A percentile compares a stretch with the other conserved stretches of the same genome.
These are phyloP conservation scores for Aegilops longissima DNA, from an alignment of 176 grass and related monocot species.

Conservation along the genomic window DNA sequence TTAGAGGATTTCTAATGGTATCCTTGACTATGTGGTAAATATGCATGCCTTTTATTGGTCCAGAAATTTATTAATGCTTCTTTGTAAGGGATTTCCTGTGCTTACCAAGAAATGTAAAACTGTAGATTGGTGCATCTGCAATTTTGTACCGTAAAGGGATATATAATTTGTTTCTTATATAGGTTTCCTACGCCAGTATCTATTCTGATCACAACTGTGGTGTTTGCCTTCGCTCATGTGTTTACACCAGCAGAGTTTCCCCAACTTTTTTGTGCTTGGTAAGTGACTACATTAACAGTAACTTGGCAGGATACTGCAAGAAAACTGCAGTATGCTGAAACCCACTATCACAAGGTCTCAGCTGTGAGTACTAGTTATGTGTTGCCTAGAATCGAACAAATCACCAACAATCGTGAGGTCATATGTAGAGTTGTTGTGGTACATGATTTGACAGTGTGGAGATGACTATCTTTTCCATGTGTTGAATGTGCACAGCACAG, in stretches of 20 bases:
- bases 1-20: constrained; percentile 81
- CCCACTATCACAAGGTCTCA: too few relatives aligned
- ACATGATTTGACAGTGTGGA: too few relatives aligned
- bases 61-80: neutral
- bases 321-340: neutral
- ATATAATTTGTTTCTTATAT: neutral
- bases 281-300: neutral
- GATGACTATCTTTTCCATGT: too few relatives aligned
- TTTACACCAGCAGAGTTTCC: constrained; percentile 90
- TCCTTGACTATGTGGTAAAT: constrained; percentile 79
- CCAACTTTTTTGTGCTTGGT: constrained; percentile 82
- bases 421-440: too few relatives aligned
- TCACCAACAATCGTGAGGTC: too few relatives aligned
- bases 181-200: constrained; percentile 83
- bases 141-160: too few relatives aligned
- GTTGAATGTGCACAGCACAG: too few relatives aligned
- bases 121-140: neutral
- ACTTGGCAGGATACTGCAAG: neutral
- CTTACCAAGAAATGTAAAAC: neutral
- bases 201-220: constrained; percentile 37
- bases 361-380: too few relatives aligned
- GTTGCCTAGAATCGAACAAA: too few relatives aligned
- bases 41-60: neutral
- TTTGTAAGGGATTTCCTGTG: neutral
- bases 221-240: constrained; percentile 78